Evolutionary conservation across 2,329 filamentous ascomycete species (phyloP).

Genomic region (Bipolaris sorokiniana): DNA sequence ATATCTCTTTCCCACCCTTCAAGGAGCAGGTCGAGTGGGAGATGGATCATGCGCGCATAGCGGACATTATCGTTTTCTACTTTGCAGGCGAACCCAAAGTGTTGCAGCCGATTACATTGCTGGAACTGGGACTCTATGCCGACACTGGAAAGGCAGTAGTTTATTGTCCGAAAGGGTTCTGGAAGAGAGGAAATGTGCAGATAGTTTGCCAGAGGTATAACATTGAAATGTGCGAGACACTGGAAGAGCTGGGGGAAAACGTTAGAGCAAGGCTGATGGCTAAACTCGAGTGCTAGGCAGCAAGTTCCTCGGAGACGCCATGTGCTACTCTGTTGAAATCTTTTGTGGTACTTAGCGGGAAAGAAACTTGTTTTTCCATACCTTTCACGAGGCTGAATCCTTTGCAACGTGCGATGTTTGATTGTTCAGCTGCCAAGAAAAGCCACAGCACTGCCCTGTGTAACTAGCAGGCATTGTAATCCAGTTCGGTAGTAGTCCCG

Average conservation of each 20-base stretch:
- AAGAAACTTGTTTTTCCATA: neutral
- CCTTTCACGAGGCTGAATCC: neutral
- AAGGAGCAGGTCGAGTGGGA: slow-evolving; percentile 68
- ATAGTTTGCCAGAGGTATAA: slow-evolving; percentile 58
- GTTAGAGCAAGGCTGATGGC: slow-evolving; percentile 36
- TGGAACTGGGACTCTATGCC: slow-evolving; percentile 66
- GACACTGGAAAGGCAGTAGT: slow-evolving; percentile 56
- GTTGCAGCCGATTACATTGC: slow-evolving; percentile 61
- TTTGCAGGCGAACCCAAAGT: slow-evolving; percentile 56
- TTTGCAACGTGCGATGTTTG: neutral
- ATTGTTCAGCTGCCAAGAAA: slow-evolving; percentile 14
- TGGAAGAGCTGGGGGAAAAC: slow-evolving; percentile 49
- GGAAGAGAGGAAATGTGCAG: slow-evolving; percentile 67
- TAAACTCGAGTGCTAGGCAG: slow-evolving; percentile 4
- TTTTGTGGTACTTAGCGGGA: neutral
- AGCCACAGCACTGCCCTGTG: slow-evolving; percentile 4
- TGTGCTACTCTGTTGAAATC: neutral
- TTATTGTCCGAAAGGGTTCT: slow-evolving; percentile 60
- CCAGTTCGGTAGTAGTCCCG: neutral
- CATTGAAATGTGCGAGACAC: slow-evolving; percentile 53
- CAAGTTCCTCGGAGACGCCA: neutral
- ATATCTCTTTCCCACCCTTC: slow-evolving; percentile 57
- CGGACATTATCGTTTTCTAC: slow-evolving; percentile 63
- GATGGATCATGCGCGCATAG: slow-evolving; percentile 61
- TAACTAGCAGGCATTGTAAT: neutral